Evolutionary conservation across 2,329 filamentous ascomycete genomes (phyloP).

Genomic region (Diaporthe vaccinii): DNA sequence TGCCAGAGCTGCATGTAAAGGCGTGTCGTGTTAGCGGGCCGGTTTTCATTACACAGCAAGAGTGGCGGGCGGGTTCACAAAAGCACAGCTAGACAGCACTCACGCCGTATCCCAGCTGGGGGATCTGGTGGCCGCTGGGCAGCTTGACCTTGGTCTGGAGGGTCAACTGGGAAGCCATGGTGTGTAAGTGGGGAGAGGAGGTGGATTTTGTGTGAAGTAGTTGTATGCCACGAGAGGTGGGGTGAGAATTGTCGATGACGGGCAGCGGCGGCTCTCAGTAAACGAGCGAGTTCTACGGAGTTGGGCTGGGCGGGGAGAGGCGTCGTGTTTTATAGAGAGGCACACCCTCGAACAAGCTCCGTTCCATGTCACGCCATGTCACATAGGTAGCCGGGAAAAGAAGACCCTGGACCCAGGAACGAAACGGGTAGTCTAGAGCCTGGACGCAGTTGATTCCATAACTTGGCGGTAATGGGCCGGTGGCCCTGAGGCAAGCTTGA

Average conservation of each 20-base stretch:
- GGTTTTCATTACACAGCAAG: background rate
- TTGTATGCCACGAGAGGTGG: background rate
- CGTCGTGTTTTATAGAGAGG: constrained; percentile 4
- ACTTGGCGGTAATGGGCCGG: background rate
- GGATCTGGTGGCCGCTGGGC: constrained; percentile 67
- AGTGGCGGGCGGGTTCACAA: constrained; percentile 12
- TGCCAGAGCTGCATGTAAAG: constrained; percentile 61
- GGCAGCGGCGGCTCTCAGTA: too few species aligned
- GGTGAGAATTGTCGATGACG: background rate
- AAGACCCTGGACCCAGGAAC: background rate
- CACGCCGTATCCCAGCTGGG: constrained; percentile 67
- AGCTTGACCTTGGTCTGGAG: constrained; percentile 65
- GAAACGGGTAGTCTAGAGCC: background rate
- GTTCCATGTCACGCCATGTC: constrained; percentile 2
- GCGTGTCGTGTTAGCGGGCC: constrained; percentile 27
- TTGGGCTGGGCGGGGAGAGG: background rate
- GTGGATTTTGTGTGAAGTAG: background rate
- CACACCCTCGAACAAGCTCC: constrained; percentile 9
- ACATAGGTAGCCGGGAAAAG: background rate
- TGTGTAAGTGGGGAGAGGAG: constrained; percentile 35
- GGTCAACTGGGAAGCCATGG: constrained; percentile 60
- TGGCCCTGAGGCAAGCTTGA: background rate
- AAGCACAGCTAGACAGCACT: constrained; percentile 45
- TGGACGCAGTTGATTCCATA: background rate
- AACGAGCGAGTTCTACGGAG: background rate